Evolutionary conservation across 768 basidiomycete genomes (phyloP).

Genomic region (Pleurotus djamor): DNA sequence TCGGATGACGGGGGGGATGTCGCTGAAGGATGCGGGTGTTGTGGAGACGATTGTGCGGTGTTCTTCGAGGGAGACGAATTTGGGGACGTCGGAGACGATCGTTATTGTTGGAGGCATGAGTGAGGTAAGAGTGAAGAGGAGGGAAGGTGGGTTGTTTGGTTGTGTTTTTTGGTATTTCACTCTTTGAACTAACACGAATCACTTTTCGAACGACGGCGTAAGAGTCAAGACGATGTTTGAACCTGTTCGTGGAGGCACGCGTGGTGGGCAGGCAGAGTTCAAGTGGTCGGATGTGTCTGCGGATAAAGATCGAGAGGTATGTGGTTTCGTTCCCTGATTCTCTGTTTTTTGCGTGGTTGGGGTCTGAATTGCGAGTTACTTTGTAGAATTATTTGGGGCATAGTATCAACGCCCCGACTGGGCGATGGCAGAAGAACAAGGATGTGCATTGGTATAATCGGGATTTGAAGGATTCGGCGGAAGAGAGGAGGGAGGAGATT

Average conservation of each 20-base stretch:
- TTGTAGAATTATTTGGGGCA: constrained; percentile 91
- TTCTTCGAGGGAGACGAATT: constrained; percentile 53
- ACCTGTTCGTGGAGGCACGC: constrained; percentile 84
- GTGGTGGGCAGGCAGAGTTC: constrained; percentile 90
- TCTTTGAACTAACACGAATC: no score
- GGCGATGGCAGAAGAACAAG: constrained; percentile 97
- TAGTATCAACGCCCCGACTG: constrained; percentile 92
- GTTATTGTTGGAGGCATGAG: constrained; percentile 35
- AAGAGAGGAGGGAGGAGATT: constrained; percentile 69
- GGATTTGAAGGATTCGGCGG: constrained; percentile 31
- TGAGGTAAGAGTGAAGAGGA: not conserved
- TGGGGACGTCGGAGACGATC: constrained; percentile 31
- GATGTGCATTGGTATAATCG: constrained; percentile 95
- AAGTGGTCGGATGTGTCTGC: constrained; percentile 90
- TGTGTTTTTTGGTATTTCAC: not conserved
- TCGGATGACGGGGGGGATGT: constrained; percentile 81
- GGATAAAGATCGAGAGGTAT: constrained; percentile 91
- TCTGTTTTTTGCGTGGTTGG: no score
- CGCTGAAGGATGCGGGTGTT: constrained; percentile 81
- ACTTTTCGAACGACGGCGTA: not conserved
- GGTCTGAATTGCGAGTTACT: no score
- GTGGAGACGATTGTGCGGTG: constrained; percentile 66
- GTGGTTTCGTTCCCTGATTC: not conserved
- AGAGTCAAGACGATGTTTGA: constrained; percentile 72
- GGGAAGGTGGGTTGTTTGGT: not conserved